Evolutionary conservation across 2,329 filamentous ascomycete genomes (phyloP).

Genomic region (Pseudogymnoascus sp.): DNA sequence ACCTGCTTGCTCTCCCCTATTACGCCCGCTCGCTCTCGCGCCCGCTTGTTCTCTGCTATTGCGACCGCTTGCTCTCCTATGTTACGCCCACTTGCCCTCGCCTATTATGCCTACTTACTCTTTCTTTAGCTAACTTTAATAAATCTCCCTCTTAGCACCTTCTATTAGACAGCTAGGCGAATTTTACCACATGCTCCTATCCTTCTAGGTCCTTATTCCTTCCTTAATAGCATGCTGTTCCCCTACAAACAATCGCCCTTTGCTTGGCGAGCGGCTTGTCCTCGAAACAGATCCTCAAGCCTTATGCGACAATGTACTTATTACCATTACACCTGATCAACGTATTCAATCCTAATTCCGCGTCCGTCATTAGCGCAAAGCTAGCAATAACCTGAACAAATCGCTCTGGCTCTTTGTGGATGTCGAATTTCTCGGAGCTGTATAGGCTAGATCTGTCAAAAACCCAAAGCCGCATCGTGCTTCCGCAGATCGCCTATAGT

Average conservation of each 20-base stretch:
- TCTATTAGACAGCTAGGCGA: constrained; percentile 27
- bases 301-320: background rate
- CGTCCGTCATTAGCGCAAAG: background rate
- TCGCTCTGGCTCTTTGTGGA: background rate
- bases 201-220: constrained; percentile 15
- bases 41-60: too few species aligned
- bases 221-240: constrained; percentile 21
- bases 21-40: too few species aligned
- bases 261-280: background rate
- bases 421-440: background rate
- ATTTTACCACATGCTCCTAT: constrained; percentile 26
- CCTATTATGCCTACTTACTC: too few species aligned
- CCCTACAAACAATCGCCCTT: constrained; percentile 9
- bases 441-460: constrained; percentile 27
- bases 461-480: constrained; percentile 26
- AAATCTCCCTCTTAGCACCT: constrained; percentile 18
- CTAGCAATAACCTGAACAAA: background rate
- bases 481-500: constrained; percentile 13
- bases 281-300: background rate
- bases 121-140: background rate
- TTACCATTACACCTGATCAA: background rate
- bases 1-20: too few species aligned
- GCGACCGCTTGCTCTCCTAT: too few species aligned
- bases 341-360: background rate
- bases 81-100: too few species aligned